Percentiles rank a stretch among this genome's conserved stretches.
phyloP scores from a whole-genome alignment of 2,329 filamentous ascomycete genomes.

The Microcera coccophila region DNA sequence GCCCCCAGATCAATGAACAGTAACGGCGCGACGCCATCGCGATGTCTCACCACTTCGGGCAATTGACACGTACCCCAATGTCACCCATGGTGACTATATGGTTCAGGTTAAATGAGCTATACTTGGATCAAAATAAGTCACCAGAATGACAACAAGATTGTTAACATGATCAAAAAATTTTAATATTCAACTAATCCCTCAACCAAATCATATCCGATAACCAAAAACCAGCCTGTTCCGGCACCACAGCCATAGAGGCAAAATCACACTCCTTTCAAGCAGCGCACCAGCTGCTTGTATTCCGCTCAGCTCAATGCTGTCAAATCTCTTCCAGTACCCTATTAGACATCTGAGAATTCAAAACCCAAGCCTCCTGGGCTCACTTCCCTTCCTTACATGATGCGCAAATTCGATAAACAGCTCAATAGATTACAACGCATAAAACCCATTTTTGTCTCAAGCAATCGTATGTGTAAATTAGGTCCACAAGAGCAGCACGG shows the following conservation, averaged over 20 bases:
- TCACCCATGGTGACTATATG: no score
- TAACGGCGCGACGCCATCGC: no score
- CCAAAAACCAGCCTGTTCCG: no score
- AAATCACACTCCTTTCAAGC: constrained; percentile 12
- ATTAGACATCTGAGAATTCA: constrained; percentile 23
- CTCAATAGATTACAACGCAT: constrained; percentile 25
- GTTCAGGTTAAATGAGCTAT: no score
- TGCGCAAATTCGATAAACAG: constrained; percentile 16
- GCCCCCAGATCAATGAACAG: no score
- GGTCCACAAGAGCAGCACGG: constrained; percentile 20
- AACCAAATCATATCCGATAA: constrained; percentile 16
- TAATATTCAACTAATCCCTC: constrained; percentile 17
- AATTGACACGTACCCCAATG: no score
- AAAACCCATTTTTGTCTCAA: constrained; percentile 22
- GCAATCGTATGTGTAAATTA: constrained; percentile 31
- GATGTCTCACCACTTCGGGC: no score
- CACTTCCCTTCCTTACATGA: constrained; percentile 23
- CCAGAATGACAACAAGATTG: no score
- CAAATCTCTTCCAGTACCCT: constrained; percentile 12
- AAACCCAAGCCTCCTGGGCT: constrained; percentile 34
- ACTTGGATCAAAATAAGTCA: no score
- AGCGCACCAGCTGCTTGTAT: constrained; percentile 23
- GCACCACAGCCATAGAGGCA: no score
- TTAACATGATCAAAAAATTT: constrained; percentile 5
- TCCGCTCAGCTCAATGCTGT: constrained; percentile 12